Evolutionary conservation across 805 yeast species (phyloP), one percentile per base, ranked within the genome.

Genomic region (Cyberlindnera misumaiensis): DNA sequence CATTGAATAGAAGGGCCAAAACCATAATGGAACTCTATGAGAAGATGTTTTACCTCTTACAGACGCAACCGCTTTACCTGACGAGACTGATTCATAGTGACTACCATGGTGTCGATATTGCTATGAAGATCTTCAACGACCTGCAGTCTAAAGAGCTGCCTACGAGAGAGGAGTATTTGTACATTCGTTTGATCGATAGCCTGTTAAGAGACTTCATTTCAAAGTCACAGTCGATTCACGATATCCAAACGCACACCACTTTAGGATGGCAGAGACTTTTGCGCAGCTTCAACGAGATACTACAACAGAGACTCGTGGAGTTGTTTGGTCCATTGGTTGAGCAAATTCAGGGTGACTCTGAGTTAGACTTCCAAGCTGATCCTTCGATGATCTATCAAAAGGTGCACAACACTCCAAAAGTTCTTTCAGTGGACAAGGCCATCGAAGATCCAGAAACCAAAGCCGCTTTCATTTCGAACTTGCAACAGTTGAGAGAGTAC

Each of bases 401-500:
- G 3, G 44, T 78, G n/a, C 62, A 51, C 58, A 65, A 55, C 61
- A 35, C 53, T 29, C 57, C 67, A 41, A 51, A 64, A 3, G 58
- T 66, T 15, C 54, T 70, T 4, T 55, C 77, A 4, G 79, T 83
- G 0, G 81, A 75, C 38, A 68, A 64, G 28, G 95, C 97, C 1
- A 85, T 90, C 44, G 82, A 81, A 46, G 89, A 85, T 47, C 73
- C 78, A 2, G 78, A 72, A n/a, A 87, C 90, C 0, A 73, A 93
- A 26, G 60, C 63, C 0, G 68, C 70, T 31, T 93, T 86, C 56
- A 80, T 93, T 26, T 60, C 68, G 27, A 89, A 93, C 49, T 64
- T 93, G 51, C 84, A 84, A 59, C 64, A 65, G 16, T 61, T 93
- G 37, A 74, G 97, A 57, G 95, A 84, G 45, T 67, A 72, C 32